phyloP scores from a whole-genome alignment of 768 basidiomycete species.

The Lactarius hengduanensis region DNA sequence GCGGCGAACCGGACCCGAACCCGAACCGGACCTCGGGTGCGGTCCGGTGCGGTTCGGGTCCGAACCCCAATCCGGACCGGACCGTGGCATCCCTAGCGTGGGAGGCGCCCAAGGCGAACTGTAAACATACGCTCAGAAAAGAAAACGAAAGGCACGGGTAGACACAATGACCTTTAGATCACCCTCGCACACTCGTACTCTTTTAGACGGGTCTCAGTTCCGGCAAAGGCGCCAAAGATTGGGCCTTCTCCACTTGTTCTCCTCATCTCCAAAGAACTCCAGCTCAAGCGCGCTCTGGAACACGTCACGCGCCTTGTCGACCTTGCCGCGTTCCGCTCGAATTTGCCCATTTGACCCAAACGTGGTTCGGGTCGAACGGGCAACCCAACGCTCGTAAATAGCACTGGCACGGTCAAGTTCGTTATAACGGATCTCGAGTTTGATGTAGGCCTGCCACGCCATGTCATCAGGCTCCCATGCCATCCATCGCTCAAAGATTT shows the following conservation, averaged over 20 bases:
- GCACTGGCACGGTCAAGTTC: slow-evolving; percentile 88
- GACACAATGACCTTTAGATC: no score
- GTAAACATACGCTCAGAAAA: no score
- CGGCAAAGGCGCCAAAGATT: slow-evolving; percentile 91
- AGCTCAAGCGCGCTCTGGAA: slow-evolving; percentile 64
- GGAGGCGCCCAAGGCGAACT: no score
- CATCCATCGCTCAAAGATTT: slow-evolving; percentile 99
- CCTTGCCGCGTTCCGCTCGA: slow-evolving; percentile 55
- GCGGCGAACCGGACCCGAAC: no score
- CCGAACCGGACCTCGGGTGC: no score
- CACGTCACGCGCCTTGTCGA: slow-evolving; percentile 64
- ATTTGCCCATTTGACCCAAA: slow-evolving; percentile 69
- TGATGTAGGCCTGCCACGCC: slow-evolving; percentile 99
- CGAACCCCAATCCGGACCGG: no score
- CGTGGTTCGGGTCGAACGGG: slow-evolving; percentile 63
- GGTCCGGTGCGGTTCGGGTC: no score
- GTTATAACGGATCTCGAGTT: slow-evolving; percentile 90
- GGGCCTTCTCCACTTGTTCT: slow-evolving; percentile 71
- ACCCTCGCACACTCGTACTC: no score
- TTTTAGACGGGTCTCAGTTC: no score
- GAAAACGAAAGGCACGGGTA: no score
- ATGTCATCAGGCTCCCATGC: slow-evolving; percentile 99
- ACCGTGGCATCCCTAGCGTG: no score
- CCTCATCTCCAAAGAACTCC: slow-evolving; percentile 65
- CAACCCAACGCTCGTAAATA: slow-evolving; percentile 91